Evolutionary conservation across 352 stramenopile genomes (phyloP), one percentile per base, ranked within the genome.

Genomic region (Peronospora destructor): DNA sequence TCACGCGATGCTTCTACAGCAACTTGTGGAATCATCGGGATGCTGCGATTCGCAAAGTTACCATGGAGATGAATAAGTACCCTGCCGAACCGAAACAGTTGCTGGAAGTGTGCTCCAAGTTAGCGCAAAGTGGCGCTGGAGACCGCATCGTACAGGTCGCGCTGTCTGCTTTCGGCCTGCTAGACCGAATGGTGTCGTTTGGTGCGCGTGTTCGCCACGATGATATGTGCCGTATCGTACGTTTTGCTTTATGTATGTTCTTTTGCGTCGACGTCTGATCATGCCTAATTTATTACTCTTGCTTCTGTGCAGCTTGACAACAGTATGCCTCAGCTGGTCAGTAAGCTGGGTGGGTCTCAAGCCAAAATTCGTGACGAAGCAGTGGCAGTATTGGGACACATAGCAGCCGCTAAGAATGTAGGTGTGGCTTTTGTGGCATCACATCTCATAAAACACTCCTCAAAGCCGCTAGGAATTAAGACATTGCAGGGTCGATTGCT

Each of bases 1-100:
- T 94, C 41, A 85, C 77, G 6, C 72, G 73, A 14, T 94, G 83
- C 36, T 73, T 91, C 16, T 94, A 91, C 61, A 91, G 80, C 52
- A 94, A 94, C 33, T 45, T 90, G 47, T 94, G 83, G 83, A 91
- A 87, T 45, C 83, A 91, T 43, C 73, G 83, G 6, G 83, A 91
- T 30, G 80, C 74, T 4, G 78, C 78, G n/a, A 88, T 91, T 48
- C 74, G 79, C 2, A 94, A 91, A 64, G 78, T 94, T 11, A 81
- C 74, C 0, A 80, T 88, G 65, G 73, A 90, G 1, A 66, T 91
- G 28, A 61, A 81, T 5, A 68, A 63, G 13, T 86, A 81, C 30
- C 53, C 59, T 0, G 66, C 71, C 12, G 70, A 88, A 35, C 59
- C 66, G 2, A 67, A 75, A 21, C 38, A 59, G 16, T 53, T 89